These are phyloP conservation scores for Lactarius akahatsu DNA, from an alignment of 768 basidiomycete genomes.

Conservation along the genomic window DNA sequence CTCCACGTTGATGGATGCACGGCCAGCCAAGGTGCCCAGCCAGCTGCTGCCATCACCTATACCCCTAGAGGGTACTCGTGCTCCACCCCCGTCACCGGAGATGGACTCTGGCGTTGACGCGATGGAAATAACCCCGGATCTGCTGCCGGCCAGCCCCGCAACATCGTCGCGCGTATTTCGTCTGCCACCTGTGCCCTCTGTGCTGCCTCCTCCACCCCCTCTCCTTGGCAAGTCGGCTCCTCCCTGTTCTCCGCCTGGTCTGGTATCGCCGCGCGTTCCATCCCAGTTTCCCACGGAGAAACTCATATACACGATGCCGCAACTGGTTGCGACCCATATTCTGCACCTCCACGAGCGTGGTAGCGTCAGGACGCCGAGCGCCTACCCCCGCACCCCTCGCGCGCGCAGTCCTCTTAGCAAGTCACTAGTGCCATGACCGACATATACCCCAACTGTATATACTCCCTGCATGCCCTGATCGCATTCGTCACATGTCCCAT, in stretches of 20 bases:
- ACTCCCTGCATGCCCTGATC: conserved; percentile 3
- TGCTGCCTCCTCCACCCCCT: conserved; percentile 11
- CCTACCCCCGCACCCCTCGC: conserved; percentile 7
- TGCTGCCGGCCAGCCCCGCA: conserved; percentile 17
- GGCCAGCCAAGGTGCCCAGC: background rate
- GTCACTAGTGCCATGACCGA: conserved; percentile 9
- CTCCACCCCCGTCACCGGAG: conserved; percentile 26
- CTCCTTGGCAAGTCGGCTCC: background rate
- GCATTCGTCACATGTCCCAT: conserved; percentile 14
- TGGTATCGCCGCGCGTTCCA: conserved; percentile 21
- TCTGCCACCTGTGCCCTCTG: background rate
- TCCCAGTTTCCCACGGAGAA: conserved; percentile 13
- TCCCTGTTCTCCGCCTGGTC: conserved; percentile 17
- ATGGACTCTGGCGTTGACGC: conserved; percentile 15
- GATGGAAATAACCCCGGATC: conserved; percentile 21
- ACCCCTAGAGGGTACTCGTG: conserved; percentile 25
- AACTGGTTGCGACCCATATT: conserved; percentile 29
- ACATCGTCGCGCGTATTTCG: background rate
- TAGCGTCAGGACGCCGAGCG: conserved; percentile 14
- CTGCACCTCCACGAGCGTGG: conserved; percentile 28
- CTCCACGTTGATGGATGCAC: conserved; percentile 15
- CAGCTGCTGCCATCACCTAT: background rate
- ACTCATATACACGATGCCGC: conserved; percentile 27
- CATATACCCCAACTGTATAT: conserved; percentile 1
- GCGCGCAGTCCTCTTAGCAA: conserved; percentile 18